These are phyloP conservation scores for Apiotrichum brassicae DNA, from an alignment of 1,284 basidiomycete genomes.

Conservation along the genomic window DNA sequence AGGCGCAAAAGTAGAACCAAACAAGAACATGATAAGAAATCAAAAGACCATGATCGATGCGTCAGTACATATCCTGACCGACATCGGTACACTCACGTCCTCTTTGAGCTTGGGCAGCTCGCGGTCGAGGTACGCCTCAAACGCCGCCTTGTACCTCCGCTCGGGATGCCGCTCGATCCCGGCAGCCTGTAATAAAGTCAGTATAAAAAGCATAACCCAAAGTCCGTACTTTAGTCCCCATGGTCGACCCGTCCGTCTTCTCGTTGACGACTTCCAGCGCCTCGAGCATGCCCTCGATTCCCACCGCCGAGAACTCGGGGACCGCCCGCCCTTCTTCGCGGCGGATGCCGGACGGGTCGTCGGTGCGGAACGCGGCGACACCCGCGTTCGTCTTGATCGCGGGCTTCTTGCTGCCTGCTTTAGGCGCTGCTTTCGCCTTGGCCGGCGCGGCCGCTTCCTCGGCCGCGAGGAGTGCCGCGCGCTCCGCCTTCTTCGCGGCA, in stretches of 20 bases:
- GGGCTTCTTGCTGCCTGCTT: constrained; percentile 31
- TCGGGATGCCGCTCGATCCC: constrained; percentile 89
- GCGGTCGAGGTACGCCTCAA: constrained; percentile 84
- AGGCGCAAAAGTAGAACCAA: not conserved
- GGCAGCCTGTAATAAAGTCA: constrained; percentile 71
- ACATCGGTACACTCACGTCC: constrained; percentile 61
- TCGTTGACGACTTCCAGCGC: constrained; percentile 81
- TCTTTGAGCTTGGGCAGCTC: constrained; percentile 71
- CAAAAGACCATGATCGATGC: not conserved
- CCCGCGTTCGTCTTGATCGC: constrained; percentile 20
- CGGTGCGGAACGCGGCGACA: constrained; percentile 29
- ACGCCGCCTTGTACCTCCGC: constrained; percentile 86
- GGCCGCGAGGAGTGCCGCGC: constrained; percentile 57
- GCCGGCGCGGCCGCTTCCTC: constrained; percentile 67
- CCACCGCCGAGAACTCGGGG: constrained; percentile 72
- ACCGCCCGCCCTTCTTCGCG: constrained; percentile 45
- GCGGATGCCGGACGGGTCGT: constrained; percentile 63
- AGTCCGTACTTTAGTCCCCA: constrained; percentile 58
- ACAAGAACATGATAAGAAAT: not conserved
- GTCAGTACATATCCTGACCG: too few species aligned
- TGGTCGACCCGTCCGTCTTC: constrained; percentile 83
- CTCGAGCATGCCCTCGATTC: constrained; percentile 87
- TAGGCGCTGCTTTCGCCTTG: constrained; percentile 55
- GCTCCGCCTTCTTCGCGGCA: constrained; percentile 51
- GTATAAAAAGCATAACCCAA: too few species aligned